These are phyloP conservation scores for Boechera divaricarpa DNA, from an alignment of 345 rosid genomes.

Conservation along the genomic window DNA sequence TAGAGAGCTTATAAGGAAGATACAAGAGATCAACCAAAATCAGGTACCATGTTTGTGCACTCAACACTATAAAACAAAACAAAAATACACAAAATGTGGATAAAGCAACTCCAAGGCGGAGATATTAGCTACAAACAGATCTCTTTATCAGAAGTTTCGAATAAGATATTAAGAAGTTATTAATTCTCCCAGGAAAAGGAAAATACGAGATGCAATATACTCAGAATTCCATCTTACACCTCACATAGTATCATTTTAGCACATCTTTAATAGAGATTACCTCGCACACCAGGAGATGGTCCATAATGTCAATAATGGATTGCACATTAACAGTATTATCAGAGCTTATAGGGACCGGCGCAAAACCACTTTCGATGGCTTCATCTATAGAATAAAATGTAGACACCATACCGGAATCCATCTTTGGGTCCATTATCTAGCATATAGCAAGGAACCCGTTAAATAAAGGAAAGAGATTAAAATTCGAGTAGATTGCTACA, in stretches of 20 bases:
- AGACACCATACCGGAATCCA: slow-evolving; percentile 93
- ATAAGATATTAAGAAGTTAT: background rate
- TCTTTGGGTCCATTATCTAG: slow-evolving; percentile 99
- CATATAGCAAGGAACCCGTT: slow-evolving; percentile 19
- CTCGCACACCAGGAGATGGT: slow-evolving; percentile 96
- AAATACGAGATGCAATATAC: slow-evolving; percentile 10
- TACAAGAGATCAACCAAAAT: slow-evolving; percentile 1
- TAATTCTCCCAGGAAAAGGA: background rate
- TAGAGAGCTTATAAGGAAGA: slow-evolving; percentile 33
- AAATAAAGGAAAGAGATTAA: background rate
- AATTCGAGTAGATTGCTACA: background rate
- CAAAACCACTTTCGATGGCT: slow-evolving; percentile 88
- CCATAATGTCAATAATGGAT: slow-evolving; percentile 87
- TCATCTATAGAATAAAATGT: slow-evolving; percentile 85
- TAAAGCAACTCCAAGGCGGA: slow-evolving; percentile 5
- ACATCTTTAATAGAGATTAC: slow-evolving; percentile 46
- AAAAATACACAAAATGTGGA: background rate
- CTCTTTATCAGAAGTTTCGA: background rate
- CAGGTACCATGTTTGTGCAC: slow-evolving; percentile 10
- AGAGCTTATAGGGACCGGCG: slow-evolving; percentile 76
- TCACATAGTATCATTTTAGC: background rate
- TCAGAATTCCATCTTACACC: background rate
- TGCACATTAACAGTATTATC: slow-evolving; percentile 72
- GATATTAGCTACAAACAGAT: slow-evolving; percentile 15
- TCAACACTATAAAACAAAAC: background rate